Percentiles rank a stretch among this genome's conserved stretches.
Conservation (phyloP, 352 stramenopile species). For the Phytopythium oedochilum region DNA sequence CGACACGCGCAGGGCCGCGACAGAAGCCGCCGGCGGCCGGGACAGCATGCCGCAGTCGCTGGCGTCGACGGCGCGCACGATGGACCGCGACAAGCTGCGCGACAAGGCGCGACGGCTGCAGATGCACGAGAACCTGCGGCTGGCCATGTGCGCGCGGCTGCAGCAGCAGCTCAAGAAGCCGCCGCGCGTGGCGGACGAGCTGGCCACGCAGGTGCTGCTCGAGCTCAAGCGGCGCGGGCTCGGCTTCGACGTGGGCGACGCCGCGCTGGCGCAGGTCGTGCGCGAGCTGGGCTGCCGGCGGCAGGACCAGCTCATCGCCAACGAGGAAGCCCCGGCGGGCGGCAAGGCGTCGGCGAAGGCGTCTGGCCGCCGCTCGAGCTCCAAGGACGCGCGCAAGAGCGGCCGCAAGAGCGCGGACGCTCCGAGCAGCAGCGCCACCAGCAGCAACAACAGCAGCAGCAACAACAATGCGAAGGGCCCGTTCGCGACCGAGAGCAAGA, state of each 20-base stretch:
- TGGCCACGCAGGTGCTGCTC: conserved; percentile 49
- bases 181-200: conserved; percentile 54
- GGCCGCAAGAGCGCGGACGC: conserved; percentile 10
- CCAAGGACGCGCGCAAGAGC: conserved; percentile 9
- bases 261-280: conserved; percentile 33
- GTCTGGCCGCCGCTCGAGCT: conserved; percentile 11
- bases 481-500: conserved; percentile 1
- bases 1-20: too few species aligned
- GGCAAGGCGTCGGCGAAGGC: conserved; percentile 8
- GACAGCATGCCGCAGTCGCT: conserved; percentile 14
- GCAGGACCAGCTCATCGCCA: conserved; percentile 34
- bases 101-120: conserved; percentile 63
- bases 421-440: conserved; percentile 1
- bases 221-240: conserved; percentile 41
- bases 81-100: conserved; percentile 63
- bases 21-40: background rate
- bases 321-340: too few species aligned
- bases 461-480: conserved; percentile 4
- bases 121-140: conserved; percentile 67
- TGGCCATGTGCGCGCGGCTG: conserved; percentile 65
- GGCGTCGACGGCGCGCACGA: conserved; percentile 25
- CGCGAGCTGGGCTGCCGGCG: conserved; percentile 29
- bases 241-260: conserved; percentile 30
- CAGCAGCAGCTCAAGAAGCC: conserved; percentile 68
- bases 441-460: background rate